A percentile compares a stretch with the other conserved stretches of the same genome.
These are phyloP conservation scores for Xerocomellus chrysenteron DNA, from an alignment of 768 basidiomycete genomes.

Conservation along the genomic window DNA sequence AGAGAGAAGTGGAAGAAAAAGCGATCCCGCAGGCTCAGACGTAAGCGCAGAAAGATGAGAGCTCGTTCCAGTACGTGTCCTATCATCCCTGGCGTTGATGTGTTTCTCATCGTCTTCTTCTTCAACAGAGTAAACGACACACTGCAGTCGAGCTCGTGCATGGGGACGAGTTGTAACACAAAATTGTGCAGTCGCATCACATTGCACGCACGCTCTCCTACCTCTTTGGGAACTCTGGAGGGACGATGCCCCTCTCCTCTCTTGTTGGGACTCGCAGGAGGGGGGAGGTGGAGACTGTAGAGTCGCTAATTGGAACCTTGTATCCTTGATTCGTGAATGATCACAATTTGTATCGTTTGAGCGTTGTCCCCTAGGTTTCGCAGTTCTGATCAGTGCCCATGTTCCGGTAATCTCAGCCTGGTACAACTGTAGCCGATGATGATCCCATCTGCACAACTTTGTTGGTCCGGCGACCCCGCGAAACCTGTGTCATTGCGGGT, in stretches of 20 bases:
- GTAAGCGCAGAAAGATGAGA: conserved; percentile 95
- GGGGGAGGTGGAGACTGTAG: conserved; percentile 22
- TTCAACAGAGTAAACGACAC: conserved; percentile 37
- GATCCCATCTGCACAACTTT: too few species aligned
- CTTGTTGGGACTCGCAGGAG: conserved; percentile 25
- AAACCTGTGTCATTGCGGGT: too few species aligned
- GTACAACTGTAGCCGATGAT: too few species aligned
- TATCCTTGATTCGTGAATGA: conserved; percentile 22
- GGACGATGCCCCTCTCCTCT: conserved; percentile 18
- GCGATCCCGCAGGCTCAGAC: conserved; percentile 87
- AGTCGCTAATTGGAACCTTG: conserved; percentile 23
- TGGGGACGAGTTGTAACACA: conserved; percentile 9
- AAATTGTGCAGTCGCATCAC: conserved; percentile 18
- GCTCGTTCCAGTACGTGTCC: conserved; percentile 81
- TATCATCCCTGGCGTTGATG: neutral
- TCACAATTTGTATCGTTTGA: neutral
- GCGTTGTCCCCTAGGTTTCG: neutral
- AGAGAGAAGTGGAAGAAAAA: conserved; percentile 99
- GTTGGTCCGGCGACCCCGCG: too few species aligned
- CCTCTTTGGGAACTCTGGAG: conserved; percentile 24
- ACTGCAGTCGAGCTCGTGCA: conserved; percentile 31
- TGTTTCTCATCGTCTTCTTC: neutral
- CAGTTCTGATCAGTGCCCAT: too few species aligned
- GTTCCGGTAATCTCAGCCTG: too few species aligned
- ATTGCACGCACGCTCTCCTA: conserved; percentile 28